Conservation (phyloP, 2,329 filamentous ascomycete species). For the Pestalotiopsis sp. region DNA sequence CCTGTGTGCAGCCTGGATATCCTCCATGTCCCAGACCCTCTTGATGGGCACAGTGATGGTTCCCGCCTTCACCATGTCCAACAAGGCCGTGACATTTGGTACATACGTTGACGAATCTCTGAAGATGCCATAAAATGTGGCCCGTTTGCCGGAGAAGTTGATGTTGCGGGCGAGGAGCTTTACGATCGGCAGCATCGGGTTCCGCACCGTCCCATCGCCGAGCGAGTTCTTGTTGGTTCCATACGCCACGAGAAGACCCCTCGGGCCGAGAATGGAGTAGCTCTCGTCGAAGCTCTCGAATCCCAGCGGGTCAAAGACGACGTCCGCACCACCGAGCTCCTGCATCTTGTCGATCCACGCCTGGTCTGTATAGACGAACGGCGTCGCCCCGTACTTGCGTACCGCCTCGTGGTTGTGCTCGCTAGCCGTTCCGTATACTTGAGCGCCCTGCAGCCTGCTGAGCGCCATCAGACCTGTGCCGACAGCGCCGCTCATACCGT, state of each 20-base stretch:
- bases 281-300: conserved; percentile 54
- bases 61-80: not conserved
- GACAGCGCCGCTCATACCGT: too few species aligned
- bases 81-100: not conserved
- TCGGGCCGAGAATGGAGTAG: conserved; percentile 42
- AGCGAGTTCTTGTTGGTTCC: conserved; percentile 21
- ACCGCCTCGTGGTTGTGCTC: too few species aligned
- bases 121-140: not conserved
- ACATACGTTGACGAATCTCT: not conserved
- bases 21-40: not conserved
- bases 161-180: not conserved
- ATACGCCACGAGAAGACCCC: conserved; percentile 44
- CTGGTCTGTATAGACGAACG: conserved; percentile 30
- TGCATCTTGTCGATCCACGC: not conserved
- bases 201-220: not conserved
- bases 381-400: too few species aligned
- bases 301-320: conserved; percentile 51
- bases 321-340: conserved; percentile 46
- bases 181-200: not conserved
- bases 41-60: not conserved
- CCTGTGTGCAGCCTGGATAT: not conserved
- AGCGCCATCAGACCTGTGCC: too few species aligned
- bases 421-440: too few species aligned
- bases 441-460: too few species aligned
- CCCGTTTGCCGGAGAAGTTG: not conserved